A percentile compares a stretch with the other conserved stretches of the same genome.
Evolutionary conservation across 2,329 filamentous ascomycete species (phyloP).

Genomic region (Aspergillus neoniger): DNA sequence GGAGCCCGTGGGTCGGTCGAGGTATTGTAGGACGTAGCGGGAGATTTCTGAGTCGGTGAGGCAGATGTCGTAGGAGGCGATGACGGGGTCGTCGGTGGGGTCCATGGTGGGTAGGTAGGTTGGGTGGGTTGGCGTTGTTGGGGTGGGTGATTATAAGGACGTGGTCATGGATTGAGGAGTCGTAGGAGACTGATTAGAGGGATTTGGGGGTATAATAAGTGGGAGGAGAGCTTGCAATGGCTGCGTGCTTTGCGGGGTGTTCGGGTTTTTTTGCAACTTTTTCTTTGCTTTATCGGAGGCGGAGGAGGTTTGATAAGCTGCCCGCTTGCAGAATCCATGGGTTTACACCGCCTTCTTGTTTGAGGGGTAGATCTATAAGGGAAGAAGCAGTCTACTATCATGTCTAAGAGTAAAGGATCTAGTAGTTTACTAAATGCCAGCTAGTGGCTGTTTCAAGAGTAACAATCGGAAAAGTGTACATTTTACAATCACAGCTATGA

Average conservation of each 20-base stretch:
- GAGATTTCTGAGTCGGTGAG: slow-evolving; percentile 73
- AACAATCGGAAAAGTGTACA: background rate
- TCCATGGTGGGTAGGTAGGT: background rate
- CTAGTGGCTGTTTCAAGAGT: background rate
- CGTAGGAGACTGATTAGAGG: background rate
- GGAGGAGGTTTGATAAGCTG: slow-evolving; percentile 9
- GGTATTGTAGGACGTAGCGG: slow-evolving; percentile 84
- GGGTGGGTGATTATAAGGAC: background rate
- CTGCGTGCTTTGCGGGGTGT: background rate
- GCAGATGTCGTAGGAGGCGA: slow-evolving; percentile 78
- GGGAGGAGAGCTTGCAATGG: background rate
- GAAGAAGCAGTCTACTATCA: no score
- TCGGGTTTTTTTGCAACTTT: background rate
- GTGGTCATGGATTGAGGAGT: background rate
- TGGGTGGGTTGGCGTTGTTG: background rate
- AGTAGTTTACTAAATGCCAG: no score
- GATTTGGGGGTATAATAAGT: background rate
- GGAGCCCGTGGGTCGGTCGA: slow-evolving; percentile 64
- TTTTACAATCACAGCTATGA: slow-evolving; percentile 6
- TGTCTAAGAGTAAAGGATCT: no score
- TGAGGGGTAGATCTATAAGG: background rate
- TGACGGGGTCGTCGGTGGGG: slow-evolving; percentile 60
- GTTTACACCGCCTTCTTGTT: background rate
- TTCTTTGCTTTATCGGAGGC: slow-evolving; percentile 9
- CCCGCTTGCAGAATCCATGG: background rate